phyloP scores from a whole-genome alignment of 257 asterid genomes.

The Eucommia ulmoides region DNA sequence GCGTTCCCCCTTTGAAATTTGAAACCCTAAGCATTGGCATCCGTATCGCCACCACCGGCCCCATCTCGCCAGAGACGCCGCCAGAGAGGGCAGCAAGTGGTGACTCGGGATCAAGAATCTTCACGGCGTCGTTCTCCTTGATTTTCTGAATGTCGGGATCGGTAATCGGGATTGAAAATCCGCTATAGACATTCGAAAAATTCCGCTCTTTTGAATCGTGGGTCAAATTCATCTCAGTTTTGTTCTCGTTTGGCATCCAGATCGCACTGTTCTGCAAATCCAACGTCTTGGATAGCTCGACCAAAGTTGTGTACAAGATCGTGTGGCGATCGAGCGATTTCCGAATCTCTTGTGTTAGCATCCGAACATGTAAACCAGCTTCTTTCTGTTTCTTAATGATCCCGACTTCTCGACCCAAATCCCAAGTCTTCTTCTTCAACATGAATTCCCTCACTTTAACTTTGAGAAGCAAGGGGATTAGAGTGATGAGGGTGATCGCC shows the following conservation, averaged over 20 bases:
- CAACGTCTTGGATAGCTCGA: background rate
- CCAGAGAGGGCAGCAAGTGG: background rate
- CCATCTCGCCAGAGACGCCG: background rate
- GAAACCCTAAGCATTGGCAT: conserved; percentile 1
- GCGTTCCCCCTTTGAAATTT: conserved; percentile 1
- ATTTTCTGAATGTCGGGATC: background rate
- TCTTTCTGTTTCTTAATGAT: background rate
- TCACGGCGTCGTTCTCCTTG: background rate
- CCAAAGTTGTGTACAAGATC: background rate
- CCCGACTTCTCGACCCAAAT: conserved; percentile 1
- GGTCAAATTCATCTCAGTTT: background rate
- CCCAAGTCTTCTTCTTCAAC: conserved; percentile 1
- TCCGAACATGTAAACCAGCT: conserved; percentile 1
- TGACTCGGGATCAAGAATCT: background rate
- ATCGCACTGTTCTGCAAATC: background rate
- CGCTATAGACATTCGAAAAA: background rate
- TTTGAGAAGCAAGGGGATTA: conserved; percentile 1
- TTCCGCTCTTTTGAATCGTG: background rate
- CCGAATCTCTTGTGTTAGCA: conserved; percentile 1
- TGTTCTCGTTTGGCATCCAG: background rate
- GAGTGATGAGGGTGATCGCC: background rate
- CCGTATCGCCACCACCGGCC: background rate
- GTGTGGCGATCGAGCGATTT: conserved; percentile 1
- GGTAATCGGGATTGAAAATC: background rate
- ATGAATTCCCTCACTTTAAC: background rate